These are phyloP conservation scores for Pouteria glomerata DNA, from an alignment of 148 eudicot species.

Conservation along the genomic window DNA sequence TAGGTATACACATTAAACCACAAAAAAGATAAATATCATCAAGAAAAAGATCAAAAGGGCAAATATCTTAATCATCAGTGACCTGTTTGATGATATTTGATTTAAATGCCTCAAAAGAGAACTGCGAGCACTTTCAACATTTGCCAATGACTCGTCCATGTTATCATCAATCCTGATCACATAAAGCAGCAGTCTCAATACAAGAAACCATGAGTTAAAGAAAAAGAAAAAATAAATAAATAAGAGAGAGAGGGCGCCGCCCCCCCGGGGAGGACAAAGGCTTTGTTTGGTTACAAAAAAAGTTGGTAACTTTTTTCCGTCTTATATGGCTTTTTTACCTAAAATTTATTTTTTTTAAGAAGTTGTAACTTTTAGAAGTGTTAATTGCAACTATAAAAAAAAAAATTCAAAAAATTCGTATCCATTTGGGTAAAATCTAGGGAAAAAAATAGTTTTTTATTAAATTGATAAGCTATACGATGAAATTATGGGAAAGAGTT, in stretches of 20 bases:
- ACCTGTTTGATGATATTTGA: conserved; percentile 76
- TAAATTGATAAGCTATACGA: too few relatives aligned
- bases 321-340: too few relatives aligned
- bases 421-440: too few relatives aligned
- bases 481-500: too few relatives aligned
- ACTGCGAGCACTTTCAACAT: conserved; percentile 80
- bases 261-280: too few relatives aligned
- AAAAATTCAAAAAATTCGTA: too few relatives aligned
- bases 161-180: conserved; percentile 74
- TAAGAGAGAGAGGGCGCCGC: background rate
- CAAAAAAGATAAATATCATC: conserved; percentile 59
- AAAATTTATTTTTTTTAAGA: too few relatives aligned
- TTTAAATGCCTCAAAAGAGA: conserved; percentile 66
- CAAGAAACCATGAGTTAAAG: background rate
- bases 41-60: conserved; percentile 60
- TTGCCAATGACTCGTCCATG: conserved; percentile 71
- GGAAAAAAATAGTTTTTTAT: too few relatives aligned
- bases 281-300: too few relatives aligned
- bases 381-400: too few relatives aligned
- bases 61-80: conserved; percentile 75
- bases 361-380: too few relatives aligned
- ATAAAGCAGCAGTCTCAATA: background rate
- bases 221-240: background rate
- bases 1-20: conserved; percentile 30
- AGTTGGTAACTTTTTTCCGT: too few relatives aligned